Base-by-base conservation (phyloP, 371 early-diverging fungal genomes). In the Rhizopus stolonifer region DNA sequence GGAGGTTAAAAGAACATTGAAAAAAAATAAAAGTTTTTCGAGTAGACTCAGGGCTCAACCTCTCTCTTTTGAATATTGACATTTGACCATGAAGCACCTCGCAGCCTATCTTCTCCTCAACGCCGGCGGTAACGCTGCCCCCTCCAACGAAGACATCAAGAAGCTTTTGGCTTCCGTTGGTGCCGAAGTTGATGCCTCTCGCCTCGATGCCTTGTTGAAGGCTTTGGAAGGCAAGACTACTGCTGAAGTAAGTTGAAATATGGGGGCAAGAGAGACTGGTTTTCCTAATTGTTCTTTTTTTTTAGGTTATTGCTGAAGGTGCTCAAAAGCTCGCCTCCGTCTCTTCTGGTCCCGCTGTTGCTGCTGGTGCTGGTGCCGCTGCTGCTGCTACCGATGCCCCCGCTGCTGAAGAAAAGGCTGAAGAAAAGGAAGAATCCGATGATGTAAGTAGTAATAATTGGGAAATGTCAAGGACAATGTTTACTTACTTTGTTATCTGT, bases 71-170 rank as follows among this genome's bases (percentile, higher is more conserved):
- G 32, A 34, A 19, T 21, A 49, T 31, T 38, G 31, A 29, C 31
- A 36, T 36, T 36, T 36, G 36, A 36, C 9, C 52, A 97, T 95
- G 98, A 94, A 95, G 87, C 88, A 90, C 81, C 83, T 98, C 75
- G 97, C 95, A 67, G 96, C 98, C 69, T 96, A 94, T 89, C 86
- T 98, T 72, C 91, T 98, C 70, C 89, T 94, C 72, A 77, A 82
- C 69, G 87, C 89, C 77, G 95, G 91, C 78, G 93, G 92, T 64
- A 91, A 93, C 73, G 81, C 83, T 70, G 59, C 83, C 69, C 95
- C 97, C 68, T 68, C 90, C 67, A 89, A 86, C 64, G 79, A 65
- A 40, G 88, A 91, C 66, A 82, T 98, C 87, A 83, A 82, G 76
- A 69, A 76, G 64, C 84, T 98, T 69, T 88, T 98, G 67, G 67